A percentile compares a stretch with the other conserved stretches of the same genome.
phyloP scores from a whole-genome alignment of 1,139 yeast species.

The Hansenula lynferdii region DNA sequence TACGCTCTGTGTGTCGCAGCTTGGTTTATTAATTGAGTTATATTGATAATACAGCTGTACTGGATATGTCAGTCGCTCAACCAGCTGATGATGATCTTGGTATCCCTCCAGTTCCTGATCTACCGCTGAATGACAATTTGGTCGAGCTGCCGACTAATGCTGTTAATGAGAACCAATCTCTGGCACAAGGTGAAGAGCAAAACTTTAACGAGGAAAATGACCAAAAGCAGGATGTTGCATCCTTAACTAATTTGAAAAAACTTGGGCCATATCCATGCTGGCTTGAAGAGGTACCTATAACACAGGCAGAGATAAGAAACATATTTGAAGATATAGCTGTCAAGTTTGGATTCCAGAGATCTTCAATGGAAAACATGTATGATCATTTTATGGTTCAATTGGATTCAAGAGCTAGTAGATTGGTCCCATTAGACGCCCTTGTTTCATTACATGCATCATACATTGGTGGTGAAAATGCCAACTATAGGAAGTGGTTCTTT shows the following conservation, averaged over 20 bases:
- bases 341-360: conserved; percentile 67
- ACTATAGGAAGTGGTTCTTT: conserved; percentile 71
- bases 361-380: conserved; percentile 59
- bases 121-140: no score
- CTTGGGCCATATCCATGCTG: conserved; percentile 17
- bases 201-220: not conserved
- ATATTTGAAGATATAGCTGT: conserved; percentile 46
- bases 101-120: no score
- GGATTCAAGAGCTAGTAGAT: conserved; percentile 68
- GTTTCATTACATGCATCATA: conserved; percentile 64
- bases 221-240: not conserved
- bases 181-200: not conserved
- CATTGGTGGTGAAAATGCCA: conserved; percentile 65
- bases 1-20: no score
- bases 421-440: conserved; percentile 50
- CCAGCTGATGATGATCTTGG: no score
- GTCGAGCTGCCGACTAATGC: no score
- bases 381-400: conserved; percentile 56
- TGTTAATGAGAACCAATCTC: not conserved
- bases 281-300: conserved; percentile 30
- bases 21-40: no score
- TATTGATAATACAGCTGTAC: no score
- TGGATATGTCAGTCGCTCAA: no score
- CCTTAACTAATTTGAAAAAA: not conserved
- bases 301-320: conserved; percentile 47